Percentiles rank a stretch among this genome's conserved stretches.
These are phyloP conservation scores for Hypericum androsaemum DNA, from an alignment of 345 rosid genomes.

Conservation along the genomic window DNA sequence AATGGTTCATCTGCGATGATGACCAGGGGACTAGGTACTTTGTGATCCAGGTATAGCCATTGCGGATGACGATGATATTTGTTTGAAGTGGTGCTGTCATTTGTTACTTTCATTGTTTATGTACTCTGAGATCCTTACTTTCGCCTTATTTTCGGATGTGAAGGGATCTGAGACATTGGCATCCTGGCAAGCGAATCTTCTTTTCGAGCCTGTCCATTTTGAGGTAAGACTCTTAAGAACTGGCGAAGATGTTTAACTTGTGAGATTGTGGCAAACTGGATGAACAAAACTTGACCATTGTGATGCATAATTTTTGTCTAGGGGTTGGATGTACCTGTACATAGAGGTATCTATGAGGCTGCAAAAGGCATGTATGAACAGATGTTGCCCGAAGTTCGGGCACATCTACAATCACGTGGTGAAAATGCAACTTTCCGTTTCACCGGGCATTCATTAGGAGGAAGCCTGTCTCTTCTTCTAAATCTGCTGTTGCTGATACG, in stretches of 20 bases:
- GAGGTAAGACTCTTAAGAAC: constrained; percentile 44
- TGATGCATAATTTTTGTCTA: constrained; percentile 19
- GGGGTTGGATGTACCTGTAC: constrained; percentile 76
- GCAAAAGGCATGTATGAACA: constrained; percentile 91
- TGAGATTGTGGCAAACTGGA: no score
- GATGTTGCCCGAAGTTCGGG: constrained; percentile 74
- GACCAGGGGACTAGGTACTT: constrained; percentile 71
- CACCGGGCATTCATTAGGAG: constrained; percentile 96
- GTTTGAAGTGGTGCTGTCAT: not conserved
- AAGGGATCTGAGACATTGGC: constrained; percentile 92
- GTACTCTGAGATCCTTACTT: not conserved
- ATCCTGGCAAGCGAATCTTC: constrained; percentile 93
- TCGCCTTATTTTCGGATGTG: constrained; percentile 7
- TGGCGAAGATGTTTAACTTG: no score
- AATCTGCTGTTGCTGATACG: constrained; percentile 80
- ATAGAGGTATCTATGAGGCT: constrained; percentile 96
- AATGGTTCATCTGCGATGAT: constrained; percentile 92
- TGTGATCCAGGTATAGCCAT: constrained; percentile 63
- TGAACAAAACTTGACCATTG: not conserved
- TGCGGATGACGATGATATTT: not conserved
- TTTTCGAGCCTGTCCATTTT: constrained; percentile 82
- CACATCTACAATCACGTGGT: constrained; percentile 60
- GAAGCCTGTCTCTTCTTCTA: constrained; percentile 77
- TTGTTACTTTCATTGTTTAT: not conserved
- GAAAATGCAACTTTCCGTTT: constrained; percentile 63